Evolutionary conservation across 106 monocot genomes (phyloP), one percentile per base, ranked within the genome.

Genomic region (Xerophyta viscosa): DNA sequence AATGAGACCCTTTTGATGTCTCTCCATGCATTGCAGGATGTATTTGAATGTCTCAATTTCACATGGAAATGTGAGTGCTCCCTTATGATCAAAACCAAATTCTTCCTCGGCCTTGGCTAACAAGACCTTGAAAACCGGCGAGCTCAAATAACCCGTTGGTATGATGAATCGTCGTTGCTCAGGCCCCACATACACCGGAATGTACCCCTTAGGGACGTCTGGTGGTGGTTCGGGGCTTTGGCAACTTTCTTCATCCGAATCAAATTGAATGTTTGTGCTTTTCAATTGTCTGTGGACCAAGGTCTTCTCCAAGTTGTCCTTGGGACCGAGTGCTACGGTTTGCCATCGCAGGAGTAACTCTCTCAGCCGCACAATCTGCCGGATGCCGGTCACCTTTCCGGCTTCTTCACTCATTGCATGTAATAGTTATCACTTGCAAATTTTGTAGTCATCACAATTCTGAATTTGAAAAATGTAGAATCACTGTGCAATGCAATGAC

Each of bases 21-120:
- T 20, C 22, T 80, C 71, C 71, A 80, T 77, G 53, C 66, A 66
- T 24, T 80, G 83, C 2, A 89, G 76, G 15, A 89, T 89, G 41
- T 80, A 89, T 67, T 77, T 89, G 70, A 89, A 89, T 1, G 80
- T 64, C 58, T 89, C 75, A 2, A 75, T 67, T 62, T 89, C 89
- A 30, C 76, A 73, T 9, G 84, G 89, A 21, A 89, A 37, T 0
- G 69, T 72, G 17, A 89, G 62, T 0, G 79, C 79, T 0, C 89
- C 89, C 29, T 77, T 25, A 8, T 79, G 71, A 25, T 73, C 65
- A 17, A 77, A 84, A 3, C 89, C 89, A 31, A 80, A 90, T 67
- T 71, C 77, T 61, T 81, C 77, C 43, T 77, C 73, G 3, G 80
- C 84, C 71, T 84, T 90, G 54, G 65, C 71, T 26, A 78, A 39